Base-by-base conservation (phyloP, 2,329 filamentous ascomycete genomes). In the Plenodomus biglobosus region DNA sequence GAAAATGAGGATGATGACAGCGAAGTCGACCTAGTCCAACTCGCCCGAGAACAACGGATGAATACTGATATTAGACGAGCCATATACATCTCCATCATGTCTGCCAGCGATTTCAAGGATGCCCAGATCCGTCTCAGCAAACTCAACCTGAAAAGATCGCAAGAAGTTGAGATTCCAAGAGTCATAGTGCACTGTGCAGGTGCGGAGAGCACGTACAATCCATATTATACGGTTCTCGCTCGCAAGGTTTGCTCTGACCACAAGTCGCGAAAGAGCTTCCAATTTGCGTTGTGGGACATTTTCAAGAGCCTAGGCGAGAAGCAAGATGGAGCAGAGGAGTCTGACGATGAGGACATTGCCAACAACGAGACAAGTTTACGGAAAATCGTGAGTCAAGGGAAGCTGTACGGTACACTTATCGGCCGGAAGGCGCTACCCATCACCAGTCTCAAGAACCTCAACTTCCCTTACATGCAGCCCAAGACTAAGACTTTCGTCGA, bases 11-110 rank as follows among this genome's bases (percentile, higher is more conserved):
- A 59, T 30, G 61, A 64, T 2, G 61, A 66, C 17, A 66, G 65
- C 20, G 69, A 76, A 40, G 73, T 87, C 1, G 88, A 95, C 61
- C 82, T 92, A 8, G 75, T 78, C 16, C 81, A 85, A 51, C 82
- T 95, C n/a, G 90, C 91, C 13, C 82, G 83, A 48, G 83, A 88
- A 38, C 87, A 95, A 56, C 85, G 90, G 17, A 90, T 96, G 83
- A 94, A 90, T 67, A 95, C 90, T 0, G 85, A 90, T 48, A 81
- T 94, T 17, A 86, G 92, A 38, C 84, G 90, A 44, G 89, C 90
- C n/a, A 95, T 99, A 50, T 99, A 99, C 71, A 82, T 95, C 27
- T 86, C 91, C 3, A 85, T 99, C 50, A 88, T 96, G 78, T 92
- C 88, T 10, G 89, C 90, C 1, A 83, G 82, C 8, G 90, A 96